Base-by-base conservation (phyloP, 345 rosid genomes). In the Eucalyptus decipiens region DNA sequence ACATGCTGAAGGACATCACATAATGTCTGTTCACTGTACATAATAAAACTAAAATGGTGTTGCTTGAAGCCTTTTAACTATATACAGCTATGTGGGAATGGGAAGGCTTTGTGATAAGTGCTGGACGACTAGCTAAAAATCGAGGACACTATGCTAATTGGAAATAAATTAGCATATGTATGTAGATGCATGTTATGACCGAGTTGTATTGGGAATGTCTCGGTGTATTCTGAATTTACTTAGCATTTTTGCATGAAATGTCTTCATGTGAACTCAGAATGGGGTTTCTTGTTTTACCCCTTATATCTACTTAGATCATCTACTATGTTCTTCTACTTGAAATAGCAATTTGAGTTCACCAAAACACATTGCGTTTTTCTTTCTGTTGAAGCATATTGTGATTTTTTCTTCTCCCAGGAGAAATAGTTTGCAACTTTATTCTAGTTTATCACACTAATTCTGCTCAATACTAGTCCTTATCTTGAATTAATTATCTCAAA, bases 31-130 rank as follows among this genome's bases (percentile, higher is more conserved):
- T 40, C 88, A 86, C 86, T 94, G 97, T 95, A 95, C 94, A 96
- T 96, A 92, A 94, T 92, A 93, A 93, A 91, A 21, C 93, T 90
- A 88, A 89, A 87, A 87, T 90, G 93, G 94, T 93, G 89, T 86
- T 52, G 87, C 49, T 52, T 52, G 87, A 86, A 37, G 83, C 83
- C 83, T 76, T n/a, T 37, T 76, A 21, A 76, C 47, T 40, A 76
- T 76, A 76, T 76, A 76, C 12, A 6, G 47, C 83, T 76, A 76
- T 37, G 47, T 40, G 83, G 83, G 83, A 76, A 86, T 86, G 87
- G 60, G 43, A 52, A 86, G 87, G 60, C 62, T 48, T 86, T 52
- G 60, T 50, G 56, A 85, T 85, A 32, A 32, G 91, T 91, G 88
- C 52, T 89, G 85, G 88, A 58, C 90, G 26, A 50, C 45, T 86